These are phyloP conservation scores for Xylaria palmicola DNA, from an alignment of 495 filamentous ascomycete species.

Conservation along the genomic window DNA sequence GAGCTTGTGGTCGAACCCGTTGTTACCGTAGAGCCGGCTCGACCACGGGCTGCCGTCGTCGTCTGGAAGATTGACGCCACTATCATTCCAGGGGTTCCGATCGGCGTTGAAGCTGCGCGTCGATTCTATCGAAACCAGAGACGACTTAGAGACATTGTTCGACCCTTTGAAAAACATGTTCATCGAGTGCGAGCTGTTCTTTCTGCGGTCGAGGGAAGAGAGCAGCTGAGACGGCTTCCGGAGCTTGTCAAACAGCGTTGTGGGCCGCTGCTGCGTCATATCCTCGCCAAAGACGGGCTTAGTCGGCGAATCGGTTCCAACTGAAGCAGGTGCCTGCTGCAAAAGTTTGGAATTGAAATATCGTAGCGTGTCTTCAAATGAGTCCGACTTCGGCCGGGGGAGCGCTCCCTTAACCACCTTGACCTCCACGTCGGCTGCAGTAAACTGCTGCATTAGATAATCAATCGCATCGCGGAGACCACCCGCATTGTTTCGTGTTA, in stretches of 20 bases:
- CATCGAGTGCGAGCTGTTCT: conserved; percentile 84
- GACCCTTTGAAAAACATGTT: conserved; percentile 89
- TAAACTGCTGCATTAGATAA: conserved; percentile 79
- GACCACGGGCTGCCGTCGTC: conserved; percentile 70
- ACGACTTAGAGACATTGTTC: conserved; percentile 90
- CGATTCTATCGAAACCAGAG: conserved; percentile 89
- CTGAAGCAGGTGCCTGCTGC: conserved; percentile 76
- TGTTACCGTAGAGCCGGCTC: conserved; percentile 57
- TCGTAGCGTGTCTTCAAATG: conserved; percentile 92
- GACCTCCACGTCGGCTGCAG: conserved; percentile 79
- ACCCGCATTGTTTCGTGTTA: conserved; percentile 96
- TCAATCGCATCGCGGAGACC: conserved; percentile 95
- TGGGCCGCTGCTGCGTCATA: conserved; percentile 69
- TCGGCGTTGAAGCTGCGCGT: conserved; percentile 81
- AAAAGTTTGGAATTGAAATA: conserved; percentile 96
- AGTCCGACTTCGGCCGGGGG: conserved; percentile 94
- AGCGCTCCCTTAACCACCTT: conserved; percentile 88
- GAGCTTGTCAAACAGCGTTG: conserved; percentile 77
- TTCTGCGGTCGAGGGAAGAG: conserved; percentile 85
- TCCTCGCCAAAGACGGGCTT: conserved; percentile 75
- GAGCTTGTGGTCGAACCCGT: conserved; percentile 61
- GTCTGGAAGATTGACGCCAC: conserved; percentile 86
- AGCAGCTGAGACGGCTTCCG: conserved; percentile 91
- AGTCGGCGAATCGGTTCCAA: conserved; percentile 82
- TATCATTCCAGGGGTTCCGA: conserved; percentile 96